Evolutionary conservation across 257 asterid genomes (phyloP).

Genomic region (Solanum chmielewskii): DNA sequence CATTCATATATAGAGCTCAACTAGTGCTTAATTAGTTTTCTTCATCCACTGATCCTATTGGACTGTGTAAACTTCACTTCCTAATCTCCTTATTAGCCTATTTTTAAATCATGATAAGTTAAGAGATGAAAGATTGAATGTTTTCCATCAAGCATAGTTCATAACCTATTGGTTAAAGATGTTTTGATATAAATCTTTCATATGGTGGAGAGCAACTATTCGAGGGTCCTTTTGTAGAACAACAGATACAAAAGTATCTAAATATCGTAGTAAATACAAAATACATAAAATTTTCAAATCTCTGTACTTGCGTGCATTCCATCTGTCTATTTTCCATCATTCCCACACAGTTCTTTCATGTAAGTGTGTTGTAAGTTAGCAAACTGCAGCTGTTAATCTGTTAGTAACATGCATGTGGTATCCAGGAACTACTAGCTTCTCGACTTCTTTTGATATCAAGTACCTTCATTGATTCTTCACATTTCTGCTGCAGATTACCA

Average conservation of each 20-base stretch:
- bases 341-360: neutral
- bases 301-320: neutral
- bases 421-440: neutral
- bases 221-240: neutral
- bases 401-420: neutral
- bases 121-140: neutral
- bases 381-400: neutral
- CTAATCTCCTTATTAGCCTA: neutral
- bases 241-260: neutral
- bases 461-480: neutral
- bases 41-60: neutral
- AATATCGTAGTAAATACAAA: neutral
- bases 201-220: neutral
- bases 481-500: constrained; percentile 33
- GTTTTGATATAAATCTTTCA: neutral
- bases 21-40: neutral
- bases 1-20: neutral
- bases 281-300: neutral
- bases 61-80: neutral
- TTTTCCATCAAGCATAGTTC: neutral
- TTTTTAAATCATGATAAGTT: neutral
- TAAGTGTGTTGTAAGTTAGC: neutral
- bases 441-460: neutral
- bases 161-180: neutral
- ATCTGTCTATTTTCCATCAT: neutral